These are phyloP conservation scores for Populus trichocarpa DNA, from an alignment of 441 rosid species.

Conservation along the genomic window DNA sequence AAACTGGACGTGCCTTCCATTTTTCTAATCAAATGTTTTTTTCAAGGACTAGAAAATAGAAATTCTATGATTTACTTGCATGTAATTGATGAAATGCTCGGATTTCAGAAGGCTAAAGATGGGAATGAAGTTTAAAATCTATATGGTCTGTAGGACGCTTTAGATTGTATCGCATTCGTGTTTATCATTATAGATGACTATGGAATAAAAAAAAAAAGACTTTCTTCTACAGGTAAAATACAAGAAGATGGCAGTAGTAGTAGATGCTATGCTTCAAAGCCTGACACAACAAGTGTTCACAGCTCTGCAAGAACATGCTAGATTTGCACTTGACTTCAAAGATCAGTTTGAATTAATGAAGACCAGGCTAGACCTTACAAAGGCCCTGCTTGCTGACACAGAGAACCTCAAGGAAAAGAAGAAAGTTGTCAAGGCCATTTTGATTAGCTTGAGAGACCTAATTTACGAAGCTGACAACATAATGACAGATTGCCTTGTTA, in stretches of 20 bases:
- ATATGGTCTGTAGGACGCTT: neutral
- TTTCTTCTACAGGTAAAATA: neutral
- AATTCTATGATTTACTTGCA: neutral
- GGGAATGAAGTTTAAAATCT: neutral
- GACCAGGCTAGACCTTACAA: slow-evolving; percentile 5
- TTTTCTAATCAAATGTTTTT: neutral
- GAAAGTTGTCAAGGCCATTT: neutral
- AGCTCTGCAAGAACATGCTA: neutral
- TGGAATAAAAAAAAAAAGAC: neutral
- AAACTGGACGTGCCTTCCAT: neutral
- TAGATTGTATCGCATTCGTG: neutral
- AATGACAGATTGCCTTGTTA: slow-evolving; percentile 7
- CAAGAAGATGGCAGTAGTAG: neutral
- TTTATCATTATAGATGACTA: neutral
- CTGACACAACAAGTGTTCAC: slow-evolving; percentile 10
- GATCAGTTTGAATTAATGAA: slow-evolving; percentile 9
- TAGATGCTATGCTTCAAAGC: rapidly evolving
- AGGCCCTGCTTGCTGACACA: slow-evolving; percentile 11
- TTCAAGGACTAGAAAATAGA: neutral
- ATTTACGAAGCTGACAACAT: slow-evolving; percentile 16
- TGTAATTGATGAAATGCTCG: neutral
- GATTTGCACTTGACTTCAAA: slow-evolving; percentile 5
- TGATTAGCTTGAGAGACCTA: neutral
- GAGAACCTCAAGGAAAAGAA: slow-evolving; percentile 1
- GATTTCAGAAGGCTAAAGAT: neutral